phyloP scores from a whole-genome alignment of 2,329 filamentous ascomycete genomes.

The Cytospora paraplurivora region DNA sequence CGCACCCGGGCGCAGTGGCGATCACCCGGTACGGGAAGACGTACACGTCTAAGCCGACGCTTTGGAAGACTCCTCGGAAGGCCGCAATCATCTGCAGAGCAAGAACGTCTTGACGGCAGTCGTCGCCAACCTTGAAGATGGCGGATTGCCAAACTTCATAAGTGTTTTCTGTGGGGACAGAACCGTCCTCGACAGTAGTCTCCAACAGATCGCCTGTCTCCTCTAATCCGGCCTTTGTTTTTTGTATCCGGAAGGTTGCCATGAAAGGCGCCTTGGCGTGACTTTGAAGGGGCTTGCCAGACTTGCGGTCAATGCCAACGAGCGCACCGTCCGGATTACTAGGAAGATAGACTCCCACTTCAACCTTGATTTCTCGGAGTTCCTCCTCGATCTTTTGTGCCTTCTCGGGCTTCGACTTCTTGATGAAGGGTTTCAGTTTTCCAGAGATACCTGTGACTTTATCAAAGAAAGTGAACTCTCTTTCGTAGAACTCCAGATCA shows the following conservation, averaged over 20 bases:
- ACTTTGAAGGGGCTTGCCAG: slow-evolving; percentile 93
- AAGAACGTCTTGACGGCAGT: slow-evolving; percentile 95
- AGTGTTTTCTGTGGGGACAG: slow-evolving; percentile 51
- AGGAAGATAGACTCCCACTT: slow-evolving; percentile 94
- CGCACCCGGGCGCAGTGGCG: slow-evolving; percentile 93
- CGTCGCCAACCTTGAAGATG: slow-evolving; percentile 99
- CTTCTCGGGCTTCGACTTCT: slow-evolving; percentile 91
- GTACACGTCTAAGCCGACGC: slow-evolving; percentile 91
- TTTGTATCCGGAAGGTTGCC: slow-evolving; percentile 97
- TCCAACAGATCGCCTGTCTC: slow-evolving; percentile 55
- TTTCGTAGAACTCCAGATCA: slow-evolving; percentile 86
- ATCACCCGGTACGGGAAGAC: slow-evolving; percentile 98
- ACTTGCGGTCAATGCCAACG: slow-evolving; percentile 96
- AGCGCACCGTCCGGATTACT: slow-evolving; percentile 97
- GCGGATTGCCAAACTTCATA: slow-evolving; percentile 98
- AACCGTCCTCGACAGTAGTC: slow-evolving; percentile 46
- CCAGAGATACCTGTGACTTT: slow-evolving; percentile 95
- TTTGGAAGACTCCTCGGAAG: slow-evolving; percentile 96
- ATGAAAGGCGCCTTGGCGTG: slow-evolving; percentile 99
- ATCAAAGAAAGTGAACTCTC: slow-evolving; percentile 97
- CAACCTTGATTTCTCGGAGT: slow-evolving; percentile 93
- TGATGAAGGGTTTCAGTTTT: slow-evolving; percentile 91
- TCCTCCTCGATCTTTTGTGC: slow-evolving; percentile 99
- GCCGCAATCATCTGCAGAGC: slow-evolving; percentile 97
- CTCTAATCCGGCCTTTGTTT: slow-evolving; percentile 62